These are phyloP conservation scores for Choricystis sp. DNA, from an alignment of 139 green algal species.

Conservation along the genomic window DNA sequence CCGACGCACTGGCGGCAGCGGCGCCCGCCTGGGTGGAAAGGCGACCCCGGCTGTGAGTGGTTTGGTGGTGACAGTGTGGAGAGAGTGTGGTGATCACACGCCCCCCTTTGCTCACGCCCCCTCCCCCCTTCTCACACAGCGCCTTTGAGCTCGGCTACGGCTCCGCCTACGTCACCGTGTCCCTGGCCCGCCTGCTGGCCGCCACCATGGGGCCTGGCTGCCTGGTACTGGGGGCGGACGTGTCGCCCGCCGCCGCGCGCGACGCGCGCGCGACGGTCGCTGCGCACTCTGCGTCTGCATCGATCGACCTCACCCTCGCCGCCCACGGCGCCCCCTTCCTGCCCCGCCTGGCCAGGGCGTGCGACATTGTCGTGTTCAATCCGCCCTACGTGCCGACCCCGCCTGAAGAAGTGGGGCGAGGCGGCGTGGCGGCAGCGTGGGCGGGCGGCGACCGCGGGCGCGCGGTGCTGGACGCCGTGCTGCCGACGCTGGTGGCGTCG, in stretches of 20 bases:
- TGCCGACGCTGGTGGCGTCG: conserved; percentile 39
- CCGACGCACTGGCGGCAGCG: conserved; percentile 28
- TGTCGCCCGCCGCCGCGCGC: conserved; percentile 3
- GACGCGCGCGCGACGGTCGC: neutral
- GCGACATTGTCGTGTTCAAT: conserved; percentile 82
- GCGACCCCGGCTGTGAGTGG: conserved; percentile 10
- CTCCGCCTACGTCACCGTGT: conserved; percentile 67
- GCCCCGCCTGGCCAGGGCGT: conserved; percentile 7
- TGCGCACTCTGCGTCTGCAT: conserved; percentile 2
- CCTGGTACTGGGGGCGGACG: conserved; percentile 18
- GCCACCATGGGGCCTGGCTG: neutral
- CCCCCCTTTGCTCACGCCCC: neutral
- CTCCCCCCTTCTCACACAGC: conserved; percentile 12
- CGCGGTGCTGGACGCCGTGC: conserved; percentile 62
- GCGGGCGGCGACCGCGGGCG: conserved; percentile 62
- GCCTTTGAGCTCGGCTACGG: conserved; percentile 65
- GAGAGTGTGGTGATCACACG: neutral
- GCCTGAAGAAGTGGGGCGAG: conserved; percentile 55
- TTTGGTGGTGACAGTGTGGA: no score
- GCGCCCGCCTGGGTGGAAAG: neutral
- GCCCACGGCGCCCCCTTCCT: conserved; percentile 24
- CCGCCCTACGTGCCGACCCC: conserved; percentile 92
- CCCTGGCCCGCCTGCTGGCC: conserved; percentile 41
- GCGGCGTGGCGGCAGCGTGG: conserved; percentile 64
- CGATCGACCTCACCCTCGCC: conserved; percentile 25